phyloP scores from a whole-genome alignment of 1,284 basidiomycete genomes.

The Tylopilus sp. region DNA sequence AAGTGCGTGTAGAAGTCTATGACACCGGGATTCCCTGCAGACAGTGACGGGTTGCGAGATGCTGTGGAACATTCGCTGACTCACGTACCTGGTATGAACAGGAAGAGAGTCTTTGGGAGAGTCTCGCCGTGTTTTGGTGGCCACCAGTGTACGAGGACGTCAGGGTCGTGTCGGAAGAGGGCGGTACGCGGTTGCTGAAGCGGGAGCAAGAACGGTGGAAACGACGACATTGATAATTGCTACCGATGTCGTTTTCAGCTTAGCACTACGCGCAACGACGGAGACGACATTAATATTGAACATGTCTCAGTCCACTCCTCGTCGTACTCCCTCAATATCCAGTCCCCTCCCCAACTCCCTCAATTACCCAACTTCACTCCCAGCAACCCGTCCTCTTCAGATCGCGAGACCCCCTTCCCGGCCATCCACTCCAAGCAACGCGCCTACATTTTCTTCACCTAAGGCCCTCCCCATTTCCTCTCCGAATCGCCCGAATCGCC shows the following conservation, averaged over 20 bases:
- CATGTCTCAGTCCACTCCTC: slow-evolving; percentile 29
- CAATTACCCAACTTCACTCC: slow-evolving; percentile 36
- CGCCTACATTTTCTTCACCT: slow-evolving; percentile 45
- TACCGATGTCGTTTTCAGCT: too few species aligned
- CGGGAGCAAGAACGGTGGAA: too few species aligned
- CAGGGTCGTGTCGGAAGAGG: too few species aligned
- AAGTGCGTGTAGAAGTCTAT: too few species aligned
- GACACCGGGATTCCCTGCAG: too few species aligned
- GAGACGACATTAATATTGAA: slow-evolving; percentile 12
- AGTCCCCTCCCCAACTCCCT: slow-evolving; percentile 36
- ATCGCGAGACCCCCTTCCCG: slow-evolving; percentile 54
- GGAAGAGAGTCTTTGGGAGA: too few species aligned
- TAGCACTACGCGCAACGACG: slow-evolving; percentile 11
- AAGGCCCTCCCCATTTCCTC: slow-evolving; percentile 49
- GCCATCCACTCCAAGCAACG: slow-evolving; percentile 57
- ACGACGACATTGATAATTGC: too few species aligned
- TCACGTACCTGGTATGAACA: too few species aligned
- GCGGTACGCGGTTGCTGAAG: too few species aligned
- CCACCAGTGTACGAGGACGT: too few species aligned
- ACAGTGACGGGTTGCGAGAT: too few species aligned
- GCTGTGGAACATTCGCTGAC: too few species aligned
- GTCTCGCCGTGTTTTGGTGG: slow-evolving; percentile 3
- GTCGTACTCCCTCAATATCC: slow-evolving; percentile 41
- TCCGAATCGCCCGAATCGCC: slow-evolving; percentile 62
- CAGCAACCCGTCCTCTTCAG: slow-evolving; percentile 37